Evolutionary conservation across 164 flowering plant genomes (phyloP).

Genomic region (Annona cherimola): DNA sequence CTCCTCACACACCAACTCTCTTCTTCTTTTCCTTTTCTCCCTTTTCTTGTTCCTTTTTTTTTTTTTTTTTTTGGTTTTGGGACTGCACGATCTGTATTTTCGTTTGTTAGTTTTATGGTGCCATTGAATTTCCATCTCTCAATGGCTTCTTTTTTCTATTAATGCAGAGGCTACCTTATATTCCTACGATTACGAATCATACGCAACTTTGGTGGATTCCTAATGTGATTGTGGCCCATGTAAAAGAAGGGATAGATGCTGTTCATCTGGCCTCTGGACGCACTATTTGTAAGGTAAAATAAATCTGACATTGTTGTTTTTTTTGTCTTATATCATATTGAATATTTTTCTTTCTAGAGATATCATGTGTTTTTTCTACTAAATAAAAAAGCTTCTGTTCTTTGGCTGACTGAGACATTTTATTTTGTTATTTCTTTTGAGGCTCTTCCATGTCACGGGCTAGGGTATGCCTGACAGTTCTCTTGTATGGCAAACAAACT

Average conservation of each 20-base stretch:
- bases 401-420: background rate
- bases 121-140: background rate
- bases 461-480: background rate
- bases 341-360: background rate
- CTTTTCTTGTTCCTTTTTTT: too few relatives aligned
- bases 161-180: slow-evolving; percentile 58
- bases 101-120: slow-evolving; percentile 4
- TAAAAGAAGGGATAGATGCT: slow-evolving; percentile 96
- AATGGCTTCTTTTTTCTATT: slow-evolving; percentile 7
- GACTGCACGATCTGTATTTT: background rate
- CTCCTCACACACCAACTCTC: background rate
- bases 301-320: background rate
- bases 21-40: too few relatives aligned
- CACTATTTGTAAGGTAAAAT: slow-evolving; percentile 76
- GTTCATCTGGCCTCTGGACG: slow-evolving; percentile 95
- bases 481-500: background rate
- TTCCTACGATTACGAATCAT: slow-evolving; percentile 93
- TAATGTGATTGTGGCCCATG: slow-evolving; percentile 96
- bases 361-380: background rate
- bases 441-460: background rate
- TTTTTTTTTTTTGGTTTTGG: background rate
- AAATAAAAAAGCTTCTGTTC: background rate
- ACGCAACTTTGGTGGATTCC: slow-evolving; percentile 99
- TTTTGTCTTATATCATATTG: background rate
- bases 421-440: background rate